Evolutionary conservation across 2,329 filamentous ascomycete genomes (phyloP).

Genomic region (Paraconiothyrium brasiliense): DNA sequence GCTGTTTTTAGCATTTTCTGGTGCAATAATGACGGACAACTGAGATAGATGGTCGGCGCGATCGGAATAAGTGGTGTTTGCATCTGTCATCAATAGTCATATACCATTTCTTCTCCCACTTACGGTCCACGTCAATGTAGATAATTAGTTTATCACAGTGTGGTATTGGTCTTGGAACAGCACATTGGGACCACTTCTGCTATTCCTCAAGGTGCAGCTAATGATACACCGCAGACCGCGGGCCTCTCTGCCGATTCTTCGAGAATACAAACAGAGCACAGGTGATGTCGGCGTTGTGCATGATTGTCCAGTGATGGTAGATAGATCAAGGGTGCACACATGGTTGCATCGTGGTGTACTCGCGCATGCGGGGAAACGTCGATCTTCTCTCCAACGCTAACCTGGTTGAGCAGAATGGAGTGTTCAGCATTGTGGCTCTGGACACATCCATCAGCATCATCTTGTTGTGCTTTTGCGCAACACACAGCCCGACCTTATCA

Average conservation of each 20-base stretch:
- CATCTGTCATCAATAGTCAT: neutral
- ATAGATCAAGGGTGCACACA: neutral
- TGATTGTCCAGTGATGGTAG: neutral
- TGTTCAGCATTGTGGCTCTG: neutral
- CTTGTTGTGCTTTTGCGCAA: too few relatives aligned
- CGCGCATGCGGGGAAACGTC: constrained; percentile 7
- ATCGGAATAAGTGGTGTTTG: neutral
- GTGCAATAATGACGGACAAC: neutral
- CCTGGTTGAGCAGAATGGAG: neutral
- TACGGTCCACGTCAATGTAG: too few relatives aligned
- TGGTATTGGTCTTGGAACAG: neutral
- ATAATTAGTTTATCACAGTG: neutral
- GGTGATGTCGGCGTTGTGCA: neutral
- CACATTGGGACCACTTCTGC: neutral
- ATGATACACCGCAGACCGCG: neutral
- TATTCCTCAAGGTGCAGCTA: neutral
- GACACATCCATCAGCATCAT: neutral
- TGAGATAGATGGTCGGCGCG: neutral
- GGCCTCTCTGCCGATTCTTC: neutral
- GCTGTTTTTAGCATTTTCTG: neutral
- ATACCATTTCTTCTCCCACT: neutral
- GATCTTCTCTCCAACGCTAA: neutral
- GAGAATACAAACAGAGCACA: neutral
- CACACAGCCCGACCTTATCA: constrained; percentile 6
- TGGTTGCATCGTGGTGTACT: constrained; percentile 2